Base-by-base conservation (phyloP, 495 filamentous ascomycete species). In the Xylaria castorea region DNA sequence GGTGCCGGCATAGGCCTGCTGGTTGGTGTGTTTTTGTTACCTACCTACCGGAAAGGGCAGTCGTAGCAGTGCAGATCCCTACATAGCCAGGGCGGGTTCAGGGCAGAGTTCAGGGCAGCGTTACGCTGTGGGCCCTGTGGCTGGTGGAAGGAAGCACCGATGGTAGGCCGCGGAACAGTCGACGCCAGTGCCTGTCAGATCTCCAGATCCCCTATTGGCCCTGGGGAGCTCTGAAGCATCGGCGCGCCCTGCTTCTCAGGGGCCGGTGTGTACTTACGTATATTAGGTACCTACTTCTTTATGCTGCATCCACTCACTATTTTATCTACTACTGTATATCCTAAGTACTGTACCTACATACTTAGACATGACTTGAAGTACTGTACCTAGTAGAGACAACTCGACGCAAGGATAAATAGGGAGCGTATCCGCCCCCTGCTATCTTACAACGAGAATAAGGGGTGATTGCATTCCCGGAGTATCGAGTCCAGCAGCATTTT, bases 1-100 rank as follows among this genome's bases (percentile, higher is more conserved):
- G 34, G 20, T n/a, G 38, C 34, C 34, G 36, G 32, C n/a, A 38
- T 7, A 38, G 32, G 58, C 58, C 27, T 36, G 55, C 58, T 22
- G 53, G 25, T 30, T 57, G 27, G 53, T 30, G 51, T 55, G 51
- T 27, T 57, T 30, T 57, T 57, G 53, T 57, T 57, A 57, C 53
- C 27, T 57, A 57, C 70, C 69, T 72, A 66, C 70, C 63, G 63
- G 63, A 72, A 72, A 32, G 51, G 63, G 70, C n/a, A 72, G 66
- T 36, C 48, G 36, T 46, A 40, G 46, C 67, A 62, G 53, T 48
- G 67, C 16, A 38, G 42, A 70, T 70, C 67, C 34, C 25, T 27
- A 60, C 22, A 44, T 64, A 5, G 2, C 9, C 61, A 27, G 38
- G 34, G 38, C n/a, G 14, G 20, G 58, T 38, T 48, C 27, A 48